Conservation (phyloP, 2,329 filamentous ascomycete species). For the Scytalidium sp. region DNA sequence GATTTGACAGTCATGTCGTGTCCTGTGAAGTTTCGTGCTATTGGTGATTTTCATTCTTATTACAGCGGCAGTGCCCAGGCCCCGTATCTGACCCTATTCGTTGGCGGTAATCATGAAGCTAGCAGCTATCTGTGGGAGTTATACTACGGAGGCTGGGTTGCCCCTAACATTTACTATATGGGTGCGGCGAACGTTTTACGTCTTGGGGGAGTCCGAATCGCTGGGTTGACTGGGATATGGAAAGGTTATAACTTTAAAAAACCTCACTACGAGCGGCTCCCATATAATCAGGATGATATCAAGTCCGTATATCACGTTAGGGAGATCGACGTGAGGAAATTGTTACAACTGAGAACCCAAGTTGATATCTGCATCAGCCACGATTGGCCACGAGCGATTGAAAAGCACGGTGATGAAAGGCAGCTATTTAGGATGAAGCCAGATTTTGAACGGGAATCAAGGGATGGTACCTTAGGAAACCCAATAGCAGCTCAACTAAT, state of each 20-base stretch:
- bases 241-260: conserved; percentile 86
- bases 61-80: conserved; percentile 76
- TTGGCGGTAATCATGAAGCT: conserved; percentile 94
- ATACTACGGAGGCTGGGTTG: conserved; percentile 95
- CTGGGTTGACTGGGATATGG: conserved; percentile 91
- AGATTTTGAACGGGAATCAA: conserved; percentile 73
- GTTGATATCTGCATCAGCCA: conserved; percentile 91
- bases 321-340: conserved; percentile 86
- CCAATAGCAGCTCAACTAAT: conserved; percentile 76
- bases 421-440: conserved; percentile 71
- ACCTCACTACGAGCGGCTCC: conserved; percentile 79
- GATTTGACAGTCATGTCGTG: conserved; percentile 90
- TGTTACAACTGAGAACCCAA: conserved; percentile 80
- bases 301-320: conserved; percentile 86
- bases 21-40: conserved; percentile 78
- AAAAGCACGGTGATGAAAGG: conserved; percentile 69
- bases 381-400: conserved; percentile 88
- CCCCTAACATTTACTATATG: conserved; percentile 95
- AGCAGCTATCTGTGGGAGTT: conserved; percentile 88
- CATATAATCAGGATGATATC: conserved; percentile 74
- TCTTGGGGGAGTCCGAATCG: conserved; percentile 81
- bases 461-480: conserved; percentile 73
- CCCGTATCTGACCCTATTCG: conserved; percentile 87
- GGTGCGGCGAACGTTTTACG: conserved; percentile 87
- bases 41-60: conserved; percentile 93